A percentile compares a stretch with the other conserved stretches of the same genome.
These are phyloP conservation scores for Microcyclospora pomicola DNA, from an alignment of 2,329 filamentous ascomycete genomes.

Conservation along the genomic window DNA sequence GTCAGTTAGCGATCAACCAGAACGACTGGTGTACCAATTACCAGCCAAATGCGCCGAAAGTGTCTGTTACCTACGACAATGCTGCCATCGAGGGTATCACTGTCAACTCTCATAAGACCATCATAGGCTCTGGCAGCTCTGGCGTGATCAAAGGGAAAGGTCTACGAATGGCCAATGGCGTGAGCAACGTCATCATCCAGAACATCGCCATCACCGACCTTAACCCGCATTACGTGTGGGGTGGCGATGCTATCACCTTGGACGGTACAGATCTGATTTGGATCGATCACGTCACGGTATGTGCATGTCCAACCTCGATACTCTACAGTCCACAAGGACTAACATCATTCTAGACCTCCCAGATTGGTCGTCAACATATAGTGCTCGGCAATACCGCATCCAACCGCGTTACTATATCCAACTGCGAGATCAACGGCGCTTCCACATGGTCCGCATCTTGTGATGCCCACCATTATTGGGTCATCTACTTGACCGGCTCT, in stretches of 20 bases:
- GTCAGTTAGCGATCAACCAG: conserved; percentile 49
- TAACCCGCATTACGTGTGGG: conserved; percentile 27
- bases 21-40: conserved; percentile 44
- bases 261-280: conserved; percentile 23
- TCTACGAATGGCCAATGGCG: conserved; percentile 23
- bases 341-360: conserved; percentile 30
- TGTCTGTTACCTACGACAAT: conserved; percentile 38
- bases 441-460: conserved; percentile 44
- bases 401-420: conserved; percentile 46
- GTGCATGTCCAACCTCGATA: conserved; percentile 21
- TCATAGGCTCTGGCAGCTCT: conserved; percentile 26
- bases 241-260: conserved; percentile 26
- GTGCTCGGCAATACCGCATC: conserved; percentile 42
- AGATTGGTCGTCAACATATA: conserved; percentile 47
- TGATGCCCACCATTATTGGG: conserved; percentile 48
- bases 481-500: conserved; percentile 42
- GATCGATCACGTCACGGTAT: conserved; percentile 26
- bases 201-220: conserved; percentile 26
- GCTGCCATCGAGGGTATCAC: conserved; percentile 32
- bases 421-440: conserved; percentile 44
- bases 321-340: conserved; percentile 27
- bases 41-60: conserved; percentile 14
- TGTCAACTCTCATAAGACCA: conserved; percentile 29
- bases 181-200: conserved; percentile 42
- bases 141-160: conserved; percentile 31